Evolutionary conservation across 1,284 basidiomycete species (phyloP).

Genomic region (Dichomitus squalens): DNA sequence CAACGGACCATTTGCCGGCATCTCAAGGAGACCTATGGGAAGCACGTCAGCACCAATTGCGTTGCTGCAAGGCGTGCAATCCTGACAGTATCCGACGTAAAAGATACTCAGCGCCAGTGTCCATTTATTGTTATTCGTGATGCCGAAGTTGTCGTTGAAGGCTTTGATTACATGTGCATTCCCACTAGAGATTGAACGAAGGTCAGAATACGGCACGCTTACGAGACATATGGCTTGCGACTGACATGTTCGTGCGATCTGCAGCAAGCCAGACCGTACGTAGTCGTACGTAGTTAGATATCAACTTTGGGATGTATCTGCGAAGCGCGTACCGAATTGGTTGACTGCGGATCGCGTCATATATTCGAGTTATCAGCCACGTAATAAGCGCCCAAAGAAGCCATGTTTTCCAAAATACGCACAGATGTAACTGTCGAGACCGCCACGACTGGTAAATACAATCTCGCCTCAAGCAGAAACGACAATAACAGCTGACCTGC

Average conservation of each 20-base stretch:
- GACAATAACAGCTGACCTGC: conserved; percentile 37
- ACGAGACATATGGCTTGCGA: not conserved
- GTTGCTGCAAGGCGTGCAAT: not conserved
- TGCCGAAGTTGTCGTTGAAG: conserved; percentile 57
- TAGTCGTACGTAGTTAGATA: not conserved
- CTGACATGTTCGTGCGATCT: conserved; percentile 60
- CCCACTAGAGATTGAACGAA: conserved; percentile 37
- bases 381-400: not conserved
- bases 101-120: conserved; percentile 57
- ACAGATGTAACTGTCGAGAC: conserved; percentile 46
- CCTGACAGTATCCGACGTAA: conserved; percentile 58
- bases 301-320: not conserved
- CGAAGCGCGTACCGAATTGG: conserved; percentile 46
- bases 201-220: not conserved
- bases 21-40: conserved; percentile 50
- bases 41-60: not conserved
- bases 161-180: conserved; percentile 53
- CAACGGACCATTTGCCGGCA: conserved; percentile 51
- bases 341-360: conserved; percentile 42
- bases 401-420: conserved; percentile 25
- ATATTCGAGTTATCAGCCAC: not conserved
- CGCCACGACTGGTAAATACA: not conserved
- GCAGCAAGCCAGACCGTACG: too few species aligned
- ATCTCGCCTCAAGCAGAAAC: not conserved
- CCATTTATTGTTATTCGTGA: conserved; percentile 54